phyloP scores from a whole-genome alignment of 768 basidiomycete genomes.

The Rickenella mellea region DNA sequence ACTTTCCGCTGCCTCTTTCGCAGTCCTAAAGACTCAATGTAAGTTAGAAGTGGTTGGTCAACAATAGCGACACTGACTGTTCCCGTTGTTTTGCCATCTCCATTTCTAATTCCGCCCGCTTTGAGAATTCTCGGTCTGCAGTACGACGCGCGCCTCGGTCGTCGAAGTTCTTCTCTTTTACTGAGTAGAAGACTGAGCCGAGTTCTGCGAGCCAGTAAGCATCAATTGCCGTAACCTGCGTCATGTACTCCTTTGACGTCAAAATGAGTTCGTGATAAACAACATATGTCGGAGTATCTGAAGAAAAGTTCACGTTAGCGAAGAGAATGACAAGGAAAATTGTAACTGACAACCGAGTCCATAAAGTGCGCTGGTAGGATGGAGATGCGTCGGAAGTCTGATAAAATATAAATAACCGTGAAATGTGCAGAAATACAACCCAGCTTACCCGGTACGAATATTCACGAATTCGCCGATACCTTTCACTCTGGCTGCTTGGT shows the following conservation, averaged over 20 bases:
- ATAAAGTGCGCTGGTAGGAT: conserved; percentile 94
- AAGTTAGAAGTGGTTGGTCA: conserved; percentile 1
- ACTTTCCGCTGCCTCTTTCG: conserved; percentile 54
- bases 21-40: conserved; percentile 31
- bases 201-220: conserved; percentile 97
- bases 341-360: conserved; percentile 79
- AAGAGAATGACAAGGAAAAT: neutral
- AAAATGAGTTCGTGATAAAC: conserved; percentile 95
- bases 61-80: conserved; percentile 36
- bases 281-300: conserved; percentile 93
- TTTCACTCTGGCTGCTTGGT: conserved; percentile 96
- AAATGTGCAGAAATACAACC: conserved; percentile 10
- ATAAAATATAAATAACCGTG: conserved; percentile 5
- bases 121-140: conserved; percentile 86
- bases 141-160: conserved; percentile 68
- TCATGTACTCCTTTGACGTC: conserved; percentile 97
- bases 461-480: conserved; percentile 99
- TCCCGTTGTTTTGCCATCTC: conserved; percentile 83
- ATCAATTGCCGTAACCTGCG: conserved; percentile 96
- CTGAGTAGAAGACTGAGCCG: conserved; percentile 94
- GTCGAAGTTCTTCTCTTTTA: conserved; percentile 96
- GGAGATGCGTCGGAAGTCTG: conserved; percentile 89
- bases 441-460: conserved; percentile 83
- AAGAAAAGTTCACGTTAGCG: conserved; percentile 1
- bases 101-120: conserved; percentile 82